phyloP scores from a whole-genome alignment of 768 basidiomycete species.

The Goffeauzyma gilvescens region DNA sequence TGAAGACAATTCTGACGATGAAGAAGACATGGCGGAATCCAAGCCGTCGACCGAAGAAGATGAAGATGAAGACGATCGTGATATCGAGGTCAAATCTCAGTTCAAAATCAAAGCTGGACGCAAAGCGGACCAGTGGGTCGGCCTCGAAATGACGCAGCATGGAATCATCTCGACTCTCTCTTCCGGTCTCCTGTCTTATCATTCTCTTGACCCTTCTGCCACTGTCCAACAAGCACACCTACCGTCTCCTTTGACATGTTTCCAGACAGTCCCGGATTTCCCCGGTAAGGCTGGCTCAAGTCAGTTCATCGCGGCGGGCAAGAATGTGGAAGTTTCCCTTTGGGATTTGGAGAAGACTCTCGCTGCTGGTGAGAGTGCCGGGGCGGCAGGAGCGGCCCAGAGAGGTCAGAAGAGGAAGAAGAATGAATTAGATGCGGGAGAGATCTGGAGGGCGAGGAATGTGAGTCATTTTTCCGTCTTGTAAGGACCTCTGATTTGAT shows the following conservation, averaged over 20 bases:
- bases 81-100: conserved; percentile 15
- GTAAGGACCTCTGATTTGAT: neutral
- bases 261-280: conserved; percentile 11
- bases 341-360: conserved; percentile 28
- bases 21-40: neutral
- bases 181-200: conserved; percentile 12
- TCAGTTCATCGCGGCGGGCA: conserved; percentile 24
- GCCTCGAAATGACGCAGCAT: conserved; percentile 14
- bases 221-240: neutral
- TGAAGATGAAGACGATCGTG: conserved; percentile 8
- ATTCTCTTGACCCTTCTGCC: neutral
- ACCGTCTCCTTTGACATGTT: conserved; percentile 11
- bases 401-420: conserved; percentile 23
- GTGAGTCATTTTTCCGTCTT: conserved; percentile 12
- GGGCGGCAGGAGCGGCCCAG: neutral
- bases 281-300: conserved; percentile 4
- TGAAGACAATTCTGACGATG: neutral
- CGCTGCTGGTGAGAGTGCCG: neutral
- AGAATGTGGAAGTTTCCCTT: conserved; percentile 27
- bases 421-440: conserved; percentile 18
- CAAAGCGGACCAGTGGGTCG: conserved; percentile 22
- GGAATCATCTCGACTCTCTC: conserved; percentile 17
- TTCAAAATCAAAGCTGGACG: conserved; percentile 11
- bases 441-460: conserved; percentile 31
- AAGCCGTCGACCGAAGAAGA: neutral